Conservation (phyloP, 1,284 basidiomycete species). For the Lignosus rhinocerotis region DNA sequence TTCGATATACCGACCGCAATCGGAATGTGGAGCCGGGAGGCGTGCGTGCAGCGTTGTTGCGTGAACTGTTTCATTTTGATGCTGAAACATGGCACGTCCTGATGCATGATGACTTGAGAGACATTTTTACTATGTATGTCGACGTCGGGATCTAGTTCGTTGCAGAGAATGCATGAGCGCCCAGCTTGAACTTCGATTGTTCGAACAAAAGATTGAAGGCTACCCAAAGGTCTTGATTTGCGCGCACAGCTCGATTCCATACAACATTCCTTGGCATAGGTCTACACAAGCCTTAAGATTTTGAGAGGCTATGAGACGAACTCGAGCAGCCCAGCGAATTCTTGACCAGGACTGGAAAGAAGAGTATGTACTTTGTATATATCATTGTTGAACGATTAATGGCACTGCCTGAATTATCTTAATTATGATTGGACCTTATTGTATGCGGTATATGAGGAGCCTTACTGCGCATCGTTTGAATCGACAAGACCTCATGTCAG, state of each 20-base stretch:
- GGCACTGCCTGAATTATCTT: not conserved
- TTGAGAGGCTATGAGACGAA: too few species aligned
- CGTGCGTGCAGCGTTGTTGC: too few species aligned
- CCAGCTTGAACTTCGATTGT: not conserved
- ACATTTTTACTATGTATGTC: slow-evolving; percentile 1
- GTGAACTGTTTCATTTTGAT: not conserved
- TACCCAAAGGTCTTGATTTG: not conserved
- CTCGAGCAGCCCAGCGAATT: not conserved
- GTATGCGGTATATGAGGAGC: not conserved
- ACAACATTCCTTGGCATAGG: too few species aligned
- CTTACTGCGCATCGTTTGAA: not conserved
- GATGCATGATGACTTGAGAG: too few species aligned
- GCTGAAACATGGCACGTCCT: not conserved
- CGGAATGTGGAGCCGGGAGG: not conserved
- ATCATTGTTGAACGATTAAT: not conserved
- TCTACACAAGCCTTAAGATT: too few species aligned
- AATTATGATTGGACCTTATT: not conserved
- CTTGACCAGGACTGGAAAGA: not conserved
- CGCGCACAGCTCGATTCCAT: not conserved
- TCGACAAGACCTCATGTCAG: not conserved
- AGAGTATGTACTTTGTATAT: not conserved
- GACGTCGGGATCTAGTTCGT: not conserved
- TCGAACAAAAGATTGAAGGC: not conserved
- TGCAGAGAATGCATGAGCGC: not conserved
- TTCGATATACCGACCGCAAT: not conserved